Conservation (phyloP, 2,329 filamentous ascomycete species). For the Stenocarpella maydis region DNA sequence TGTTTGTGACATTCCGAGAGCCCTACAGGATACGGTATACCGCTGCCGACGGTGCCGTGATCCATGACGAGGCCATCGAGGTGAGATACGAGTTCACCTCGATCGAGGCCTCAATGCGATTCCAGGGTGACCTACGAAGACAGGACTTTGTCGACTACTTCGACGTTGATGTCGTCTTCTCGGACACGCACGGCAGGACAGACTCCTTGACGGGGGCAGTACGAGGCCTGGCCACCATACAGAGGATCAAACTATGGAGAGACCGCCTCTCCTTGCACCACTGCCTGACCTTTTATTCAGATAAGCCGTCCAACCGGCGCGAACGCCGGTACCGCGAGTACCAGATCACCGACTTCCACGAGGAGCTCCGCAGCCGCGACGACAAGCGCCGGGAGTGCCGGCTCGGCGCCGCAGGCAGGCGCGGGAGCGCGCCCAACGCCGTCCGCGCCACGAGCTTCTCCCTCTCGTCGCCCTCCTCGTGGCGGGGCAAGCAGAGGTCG, state of each 20-base stretch:
- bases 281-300: constrained; percentile 57
- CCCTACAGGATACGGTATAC: constrained; percentile 59
- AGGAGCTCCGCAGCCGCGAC: constrained; percentile 55
- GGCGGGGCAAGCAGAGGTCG: constrained; percentile 48
- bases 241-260: constrained; percentile 61
- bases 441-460: constrained; percentile 51
- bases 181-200: constrained; percentile 57
- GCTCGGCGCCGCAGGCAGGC: constrained; percentile 51
- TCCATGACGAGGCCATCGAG: constrained; percentile 57
- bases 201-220: constrained; percentile 57
- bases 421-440: constrained; percentile 48
- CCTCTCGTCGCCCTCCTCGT: constrained; percentile 51
- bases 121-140: constrained; percentile 58
- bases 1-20: constrained; percentile 56
- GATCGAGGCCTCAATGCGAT: constrained; percentile 55
- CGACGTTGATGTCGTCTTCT: constrained; percentile 62
- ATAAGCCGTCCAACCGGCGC: constrained; percentile 44
- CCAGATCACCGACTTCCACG: constrained; percentile 56
- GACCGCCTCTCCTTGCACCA: constrained; percentile 58
- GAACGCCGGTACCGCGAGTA: constrained; percentile 59
- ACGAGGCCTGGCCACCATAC: constrained; percentile 59
- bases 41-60: constrained; percentile 53
- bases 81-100: constrained; percentile 61
- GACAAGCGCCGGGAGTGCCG: constrained; percentile 55
- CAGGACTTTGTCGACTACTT: constrained; percentile 60